Evolutionary conservation across 2,329 filamentous ascomycete genomes (phyloP).

Genomic region (Emmonsia crescens): DNA sequence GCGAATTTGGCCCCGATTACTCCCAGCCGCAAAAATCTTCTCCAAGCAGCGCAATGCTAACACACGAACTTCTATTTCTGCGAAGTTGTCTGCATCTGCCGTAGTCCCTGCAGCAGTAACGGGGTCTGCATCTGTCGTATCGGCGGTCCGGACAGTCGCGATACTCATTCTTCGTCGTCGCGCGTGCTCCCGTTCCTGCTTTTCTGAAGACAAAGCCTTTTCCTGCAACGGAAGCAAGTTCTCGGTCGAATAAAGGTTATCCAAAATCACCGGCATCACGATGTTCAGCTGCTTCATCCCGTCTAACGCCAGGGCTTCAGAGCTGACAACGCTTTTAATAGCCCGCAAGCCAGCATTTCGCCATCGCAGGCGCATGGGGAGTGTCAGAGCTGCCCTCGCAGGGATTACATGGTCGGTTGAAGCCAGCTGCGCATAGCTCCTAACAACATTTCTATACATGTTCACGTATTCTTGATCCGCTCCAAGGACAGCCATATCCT

Average conservation of each 20-base stretch:
- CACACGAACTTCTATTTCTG: constrained; percentile 78
- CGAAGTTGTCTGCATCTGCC: constrained; percentile 76
- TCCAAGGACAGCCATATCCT: constrained; percentile 74
- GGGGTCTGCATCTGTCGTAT: constrained; percentile 57
- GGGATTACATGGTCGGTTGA: constrained; percentile 44
- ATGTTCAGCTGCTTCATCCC: constrained; percentile 65
- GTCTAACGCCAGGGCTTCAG: constrained; percentile 66
- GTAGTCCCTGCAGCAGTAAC: constrained; percentile 61
- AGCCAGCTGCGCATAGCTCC: constrained; percentile 68
- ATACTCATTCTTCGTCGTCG: constrained; percentile 63
- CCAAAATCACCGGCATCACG: constrained; percentile 73
- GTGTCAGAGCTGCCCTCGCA: constrained; percentile 48
- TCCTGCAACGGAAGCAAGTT: constrained; percentile 57
- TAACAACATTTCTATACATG: constrained; percentile 74
- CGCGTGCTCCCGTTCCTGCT: constrained; percentile 53
- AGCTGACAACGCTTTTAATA: constrained; percentile 68
- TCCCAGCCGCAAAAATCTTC: constrained; percentile 65
- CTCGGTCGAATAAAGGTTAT: constrained; percentile 71
- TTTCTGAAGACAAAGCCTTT: constrained; percentile 58
- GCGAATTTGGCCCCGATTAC: constrained; percentile 72
- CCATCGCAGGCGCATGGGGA: constrained; percentile 69
- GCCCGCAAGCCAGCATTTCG: constrained; percentile 63
- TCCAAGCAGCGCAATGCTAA: constrained; percentile 78
- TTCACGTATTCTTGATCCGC: constrained; percentile 74
- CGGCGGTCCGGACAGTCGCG: constrained; percentile 62